Conservation (phyloP, 2,329 filamentous ascomycete species). For the Apiospora malaysiana region DNA sequence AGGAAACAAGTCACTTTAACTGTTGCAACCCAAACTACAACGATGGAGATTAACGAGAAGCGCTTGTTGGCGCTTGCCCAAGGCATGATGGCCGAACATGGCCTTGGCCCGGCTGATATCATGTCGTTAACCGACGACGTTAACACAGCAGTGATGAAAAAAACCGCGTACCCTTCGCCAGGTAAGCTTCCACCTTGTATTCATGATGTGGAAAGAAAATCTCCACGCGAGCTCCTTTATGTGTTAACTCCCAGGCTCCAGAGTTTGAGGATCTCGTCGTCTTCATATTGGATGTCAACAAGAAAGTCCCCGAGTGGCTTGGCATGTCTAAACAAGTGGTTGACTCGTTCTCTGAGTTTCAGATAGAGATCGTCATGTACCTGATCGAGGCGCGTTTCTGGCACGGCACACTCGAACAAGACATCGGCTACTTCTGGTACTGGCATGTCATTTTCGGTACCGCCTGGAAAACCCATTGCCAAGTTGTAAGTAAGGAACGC, state of each 20-base stretch:
- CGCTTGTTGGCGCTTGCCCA: not conserved
- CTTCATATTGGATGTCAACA: not conserved
- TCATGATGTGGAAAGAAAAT: no score
- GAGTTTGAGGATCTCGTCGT: slow-evolving; percentile 6
- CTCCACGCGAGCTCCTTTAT: no score
- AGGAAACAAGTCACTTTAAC: not conserved
- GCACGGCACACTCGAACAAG: slow-evolving; percentile 12
- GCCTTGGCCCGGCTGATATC: not conserved
- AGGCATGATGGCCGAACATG: not conserved
- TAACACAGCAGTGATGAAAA: not conserved
- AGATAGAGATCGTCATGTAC: slow-evolving; percentile 21
- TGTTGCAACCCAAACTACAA: not conserved
- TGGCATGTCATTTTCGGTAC: slow-evolving; percentile 24
- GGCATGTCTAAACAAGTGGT: not conserved
- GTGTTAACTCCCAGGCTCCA: not conserved
- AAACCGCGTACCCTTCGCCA: not conserved
- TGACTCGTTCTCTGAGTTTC: slow-evolving; percentile 10
- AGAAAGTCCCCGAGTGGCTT: slow-evolving; percentile 23
- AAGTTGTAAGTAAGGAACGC: slow-evolving; percentile 8
- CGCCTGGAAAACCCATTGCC: slow-evolving; percentile 21
- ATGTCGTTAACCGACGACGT: not conserved
- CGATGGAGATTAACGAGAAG: not conserved
- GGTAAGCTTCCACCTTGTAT: not conserved
- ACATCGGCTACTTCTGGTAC: not conserved
- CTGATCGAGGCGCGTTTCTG: slow-evolving; percentile 26